These are phyloP conservation scores for Pythium apleroticum DNA, from an alignment of 352 stramenopile species.

Conservation along the genomic window DNA sequence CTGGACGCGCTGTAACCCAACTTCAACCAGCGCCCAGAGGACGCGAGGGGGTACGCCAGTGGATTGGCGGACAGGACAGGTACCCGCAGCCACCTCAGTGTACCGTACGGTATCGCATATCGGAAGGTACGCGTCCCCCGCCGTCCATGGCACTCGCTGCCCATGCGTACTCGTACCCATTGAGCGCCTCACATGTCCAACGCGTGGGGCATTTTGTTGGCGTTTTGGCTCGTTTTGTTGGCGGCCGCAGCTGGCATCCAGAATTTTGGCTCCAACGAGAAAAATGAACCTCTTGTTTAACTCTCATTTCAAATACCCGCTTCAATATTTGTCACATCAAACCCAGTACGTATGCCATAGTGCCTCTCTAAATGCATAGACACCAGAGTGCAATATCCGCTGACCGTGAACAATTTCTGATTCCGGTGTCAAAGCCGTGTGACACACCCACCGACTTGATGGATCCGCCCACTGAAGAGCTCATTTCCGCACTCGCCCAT, in stretches of 20 bases:
- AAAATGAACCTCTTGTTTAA: background rate
- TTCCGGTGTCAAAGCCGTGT: background rate
- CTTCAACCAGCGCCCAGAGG: background rate
- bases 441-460: background rate
- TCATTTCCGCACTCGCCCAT: background rate
- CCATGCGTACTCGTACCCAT: background rate
- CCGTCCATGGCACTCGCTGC: background rate
- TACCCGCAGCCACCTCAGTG: no score
- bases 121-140: background rate
- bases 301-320: slow-evolving; percentile 11
- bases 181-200: background rate
- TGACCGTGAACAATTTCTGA: background rate
- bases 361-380: background rate
- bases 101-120: background rate
- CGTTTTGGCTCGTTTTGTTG: background rate
- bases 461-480: background rate
- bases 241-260: background rate
- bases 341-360: background rate
- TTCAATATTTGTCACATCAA: slow-evolving; percentile 7
- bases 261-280: slow-evolving; percentile 1
- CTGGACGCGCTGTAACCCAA: slow-evolving; percentile 49
- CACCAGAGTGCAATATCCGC: background rate
- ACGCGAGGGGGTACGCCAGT: background rate
- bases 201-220: background rate
- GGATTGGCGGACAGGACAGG: background rate